Evolutionary conservation across 1,284 basidiomycete genomes (phyloP).

Genomic region (Naganishia albida): DNA sequence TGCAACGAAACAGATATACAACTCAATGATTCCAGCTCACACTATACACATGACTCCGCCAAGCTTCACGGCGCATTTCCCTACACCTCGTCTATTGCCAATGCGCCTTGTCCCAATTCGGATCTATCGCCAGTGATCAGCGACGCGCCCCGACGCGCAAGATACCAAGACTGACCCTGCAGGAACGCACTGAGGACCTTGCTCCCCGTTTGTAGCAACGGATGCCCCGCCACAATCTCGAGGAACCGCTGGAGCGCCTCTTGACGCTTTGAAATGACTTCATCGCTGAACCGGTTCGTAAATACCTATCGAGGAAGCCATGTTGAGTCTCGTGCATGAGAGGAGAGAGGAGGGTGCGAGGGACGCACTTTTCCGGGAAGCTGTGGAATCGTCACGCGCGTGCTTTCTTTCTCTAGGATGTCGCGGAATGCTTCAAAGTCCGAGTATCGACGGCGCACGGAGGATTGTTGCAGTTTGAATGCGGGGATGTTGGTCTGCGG

Average conservation of each 20-base stretch:
- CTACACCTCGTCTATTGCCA: constrained; percentile 40
- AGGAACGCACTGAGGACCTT: constrained; percentile 96
- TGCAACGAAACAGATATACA: neutral
- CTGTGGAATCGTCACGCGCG: constrained; percentile 93
- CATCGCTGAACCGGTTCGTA: constrained; percentile 94
- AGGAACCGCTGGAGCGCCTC: constrained; percentile 95
- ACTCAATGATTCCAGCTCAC: neutral
- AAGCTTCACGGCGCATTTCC: neutral
- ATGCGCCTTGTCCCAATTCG: constrained; percentile 71
- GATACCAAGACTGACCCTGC: constrained; percentile 60
- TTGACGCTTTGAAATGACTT: constrained; percentile 87
- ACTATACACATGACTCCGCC: neutral
- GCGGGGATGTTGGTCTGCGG: constrained; percentile 96
- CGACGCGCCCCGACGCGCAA: neutral
- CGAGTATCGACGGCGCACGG: constrained; percentile 92
- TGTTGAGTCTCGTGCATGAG: neutral
- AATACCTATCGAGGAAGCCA: constrained; percentile 61
- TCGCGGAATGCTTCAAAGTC: constrained; percentile 99
- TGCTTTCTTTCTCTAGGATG: constrained; percentile 94
- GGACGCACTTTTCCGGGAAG: constrained; percentile 77
- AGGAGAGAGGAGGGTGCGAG: neutral
- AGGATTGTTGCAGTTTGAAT: constrained; percentile 92
- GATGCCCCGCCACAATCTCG: constrained; percentile 95
- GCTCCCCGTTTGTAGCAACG: constrained; percentile 93
- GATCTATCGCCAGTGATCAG: constrained; percentile 59